A percentile compares a stretch with the other conserved stretches of the same genome.
Conservation (phyloP, 768 basidiomycete genomes). For the Daedaleopsis nitida region DNA sequence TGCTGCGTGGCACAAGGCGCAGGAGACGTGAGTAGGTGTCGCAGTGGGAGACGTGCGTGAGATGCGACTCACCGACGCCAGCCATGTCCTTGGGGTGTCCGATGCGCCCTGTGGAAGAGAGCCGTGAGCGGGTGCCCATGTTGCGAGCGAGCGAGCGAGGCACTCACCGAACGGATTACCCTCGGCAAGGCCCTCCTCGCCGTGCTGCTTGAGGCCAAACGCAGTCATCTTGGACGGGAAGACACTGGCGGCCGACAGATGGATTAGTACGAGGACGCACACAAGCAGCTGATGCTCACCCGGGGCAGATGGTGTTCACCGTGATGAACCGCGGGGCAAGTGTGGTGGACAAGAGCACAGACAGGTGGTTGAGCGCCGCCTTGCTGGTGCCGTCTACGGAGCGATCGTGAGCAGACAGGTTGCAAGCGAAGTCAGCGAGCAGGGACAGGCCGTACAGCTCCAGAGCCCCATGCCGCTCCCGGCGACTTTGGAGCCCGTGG, state of each 20-base stretch:
- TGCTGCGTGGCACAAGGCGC: conserved; percentile 19
- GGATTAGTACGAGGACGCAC: background rate
- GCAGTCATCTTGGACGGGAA: conserved; percentile 89
- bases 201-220: conserved; percentile 58
- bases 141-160: background rate
- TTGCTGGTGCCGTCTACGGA: conserved; percentile 75
- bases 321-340: conserved; percentile 62
- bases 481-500: conserved; percentile 52
- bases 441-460: conserved; percentile 61
- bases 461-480: conserved; percentile 65
- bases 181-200: conserved; percentile 52
- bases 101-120: conserved; percentile 52
- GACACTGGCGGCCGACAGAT: conserved; percentile 41
- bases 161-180: conserved; percentile 66
- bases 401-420: conserved; percentile 1
- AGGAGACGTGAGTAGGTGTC: background rate
- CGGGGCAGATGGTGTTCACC: conserved; percentile 84
- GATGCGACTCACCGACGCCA: conserved; percentile 47
- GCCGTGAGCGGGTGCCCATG: background rate
- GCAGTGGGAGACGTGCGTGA: background rate
- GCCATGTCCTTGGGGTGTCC: conserved; percentile 70
- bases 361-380: conserved; percentile 86
- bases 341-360: conserved; percentile 68
- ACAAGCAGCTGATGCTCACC: conserved; percentile 42
- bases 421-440: background rate